Evolutionary conservation across 2,329 filamentous ascomycete genomes (phyloP).

Genomic region (Aspergillus puulaauensis): DNA sequence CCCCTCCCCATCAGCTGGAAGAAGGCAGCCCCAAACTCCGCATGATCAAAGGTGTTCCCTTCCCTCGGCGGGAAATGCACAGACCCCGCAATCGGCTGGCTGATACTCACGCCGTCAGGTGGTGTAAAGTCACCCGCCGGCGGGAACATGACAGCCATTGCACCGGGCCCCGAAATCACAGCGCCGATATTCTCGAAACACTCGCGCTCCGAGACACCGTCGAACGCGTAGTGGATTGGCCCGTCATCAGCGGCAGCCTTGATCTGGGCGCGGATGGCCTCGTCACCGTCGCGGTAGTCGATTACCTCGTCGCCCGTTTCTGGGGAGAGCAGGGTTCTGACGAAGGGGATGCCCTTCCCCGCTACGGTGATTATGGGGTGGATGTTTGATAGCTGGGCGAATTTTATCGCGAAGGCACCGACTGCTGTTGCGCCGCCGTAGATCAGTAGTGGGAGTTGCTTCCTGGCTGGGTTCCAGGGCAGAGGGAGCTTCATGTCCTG

Average conservation of each 20-base stretch:
- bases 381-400: slow-evolving; percentile 56
- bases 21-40: slow-evolving; percentile 46
- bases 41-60: not conserved
- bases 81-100: slow-evolving; percentile 36
- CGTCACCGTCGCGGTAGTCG: slow-evolving; percentile 60
- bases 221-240: slow-evolving; percentile 50
- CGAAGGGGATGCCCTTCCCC: slow-evolving; percentile 51
- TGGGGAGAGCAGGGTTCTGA: slow-evolving; percentile 53
- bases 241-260: slow-evolving; percentile 34
- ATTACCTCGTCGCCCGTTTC: slow-evolving; percentile 57
- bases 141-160: slow-evolving; percentile 41
- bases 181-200: slow-evolving; percentile 48
- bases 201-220: slow-evolving; percentile 57
- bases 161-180: slow-evolving; percentile 37
- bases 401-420: slow-evolving; percentile 58
- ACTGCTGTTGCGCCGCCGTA: slow-evolving; percentile 55
- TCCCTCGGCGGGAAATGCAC: slow-evolving; percentile 24
- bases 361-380: slow-evolving; percentile 63
- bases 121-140: slow-evolving; percentile 45
- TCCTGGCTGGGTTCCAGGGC: slow-evolving; percentile 47
- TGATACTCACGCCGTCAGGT: slow-evolving; percentile 38
- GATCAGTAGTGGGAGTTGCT: slow-evolving; percentile 43
- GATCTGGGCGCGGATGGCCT: slow-evolving; percentile 50
- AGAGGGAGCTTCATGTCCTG: slow-evolving; percentile 47
- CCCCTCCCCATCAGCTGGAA: slow-evolving; percentile 48